Evolutionary conservation across 768 basidiomycete species (phyloP).

Genomic region (Boletus tomentosulus): DNA sequence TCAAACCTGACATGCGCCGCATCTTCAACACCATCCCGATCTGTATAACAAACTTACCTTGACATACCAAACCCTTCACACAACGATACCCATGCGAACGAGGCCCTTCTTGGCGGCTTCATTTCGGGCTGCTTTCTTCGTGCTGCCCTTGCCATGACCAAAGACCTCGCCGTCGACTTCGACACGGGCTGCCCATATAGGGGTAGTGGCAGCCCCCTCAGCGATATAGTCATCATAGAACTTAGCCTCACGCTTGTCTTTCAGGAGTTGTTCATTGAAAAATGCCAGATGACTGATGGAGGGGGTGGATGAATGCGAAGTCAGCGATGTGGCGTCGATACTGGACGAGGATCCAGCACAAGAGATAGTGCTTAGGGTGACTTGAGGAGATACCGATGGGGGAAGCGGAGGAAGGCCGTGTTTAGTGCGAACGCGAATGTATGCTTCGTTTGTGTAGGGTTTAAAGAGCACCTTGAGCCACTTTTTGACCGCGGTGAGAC

Average conservation of each 20-base stretch:
- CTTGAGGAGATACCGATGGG: conserved; percentile 18
- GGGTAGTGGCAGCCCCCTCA: conserved; percentile 58
- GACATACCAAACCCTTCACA: conserved; percentile 25
- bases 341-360: conserved; percentile 5
- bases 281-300: conserved; percentile 65
- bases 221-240: conserved; percentile 52
- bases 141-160: conserved; percentile 64
- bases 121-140: conserved; percentile 76
- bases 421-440: conserved; percentile 57
- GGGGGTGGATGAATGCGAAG: conserved; percentile 17
- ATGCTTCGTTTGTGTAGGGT: conserved; percentile 61
- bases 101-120: conserved; percentile 78
- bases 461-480: conserved; percentile 64
- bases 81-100: conserved; percentile 50
- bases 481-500: conserved; percentile 46
- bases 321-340: conserved; percentile 9
- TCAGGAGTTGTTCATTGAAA: conserved; percentile 76
- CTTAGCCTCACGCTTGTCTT: conserved; percentile 52
- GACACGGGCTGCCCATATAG: conserved; percentile 68
- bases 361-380: conserved; percentile 7
- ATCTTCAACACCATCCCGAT: not conserved
- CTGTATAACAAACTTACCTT: conserved; percentile 31
- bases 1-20: not conserved
- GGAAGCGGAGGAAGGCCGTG: conserved; percentile 56
- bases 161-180: conserved; percentile 55